These are phyloP conservation scores for Fusarium sp. DNA, from an alignment of 2,329 filamentous ascomycete species.

Conservation along the genomic window DNA sequence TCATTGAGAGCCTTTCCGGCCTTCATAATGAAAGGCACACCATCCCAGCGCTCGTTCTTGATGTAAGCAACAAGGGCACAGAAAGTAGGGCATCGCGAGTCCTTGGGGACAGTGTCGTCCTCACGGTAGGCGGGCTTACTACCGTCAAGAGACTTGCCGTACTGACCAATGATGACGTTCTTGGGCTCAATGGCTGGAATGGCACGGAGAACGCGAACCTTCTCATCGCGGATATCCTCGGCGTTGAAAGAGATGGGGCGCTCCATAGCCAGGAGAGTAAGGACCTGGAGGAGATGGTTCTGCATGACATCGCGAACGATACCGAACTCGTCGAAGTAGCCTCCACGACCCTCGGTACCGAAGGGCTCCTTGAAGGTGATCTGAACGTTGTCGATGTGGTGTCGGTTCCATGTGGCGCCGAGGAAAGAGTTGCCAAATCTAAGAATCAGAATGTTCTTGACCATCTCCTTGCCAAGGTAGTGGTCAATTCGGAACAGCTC, in stretches of 20 bases:
- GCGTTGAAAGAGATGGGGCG: constrained; percentile 97
- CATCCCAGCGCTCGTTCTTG: constrained; percentile 99
- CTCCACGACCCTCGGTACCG: constrained; percentile 95
- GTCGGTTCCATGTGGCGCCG: constrained; percentile 97
- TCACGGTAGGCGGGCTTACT: constrained; percentile 98
- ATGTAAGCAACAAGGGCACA: constrained; percentile 97
- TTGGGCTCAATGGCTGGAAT: constrained; percentile 97
- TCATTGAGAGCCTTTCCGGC: constrained; percentile 98
- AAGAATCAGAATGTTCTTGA: constrained; percentile 99
- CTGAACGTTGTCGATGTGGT: constrained; percentile 99
- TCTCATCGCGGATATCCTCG: constrained; percentile 98
- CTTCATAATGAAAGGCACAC: constrained; percentile 99
- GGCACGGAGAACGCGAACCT: constrained; percentile 92
- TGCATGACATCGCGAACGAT: constrained; percentile 99
- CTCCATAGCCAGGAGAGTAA: constrained; percentile 98
- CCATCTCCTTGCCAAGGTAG: constrained; percentile 99
- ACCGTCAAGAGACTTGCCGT: constrained; percentile 94
- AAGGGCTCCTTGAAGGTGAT: constrained; percentile 99
- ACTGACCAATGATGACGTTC: constrained; percentile 99
- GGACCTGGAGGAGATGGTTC: constrained; percentile 96
- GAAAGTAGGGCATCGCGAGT: constrained; percentile 97
- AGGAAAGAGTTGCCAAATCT: constrained; percentile 99
- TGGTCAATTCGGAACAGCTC: constrained; percentile 99
- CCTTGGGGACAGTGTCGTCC: constrained; percentile 97
- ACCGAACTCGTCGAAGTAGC: constrained; percentile 99